These are phyloP conservation scores for Trametes elegans DNA, from an alignment of 768 basidiomycete genomes.

Conservation along the genomic window DNA sequence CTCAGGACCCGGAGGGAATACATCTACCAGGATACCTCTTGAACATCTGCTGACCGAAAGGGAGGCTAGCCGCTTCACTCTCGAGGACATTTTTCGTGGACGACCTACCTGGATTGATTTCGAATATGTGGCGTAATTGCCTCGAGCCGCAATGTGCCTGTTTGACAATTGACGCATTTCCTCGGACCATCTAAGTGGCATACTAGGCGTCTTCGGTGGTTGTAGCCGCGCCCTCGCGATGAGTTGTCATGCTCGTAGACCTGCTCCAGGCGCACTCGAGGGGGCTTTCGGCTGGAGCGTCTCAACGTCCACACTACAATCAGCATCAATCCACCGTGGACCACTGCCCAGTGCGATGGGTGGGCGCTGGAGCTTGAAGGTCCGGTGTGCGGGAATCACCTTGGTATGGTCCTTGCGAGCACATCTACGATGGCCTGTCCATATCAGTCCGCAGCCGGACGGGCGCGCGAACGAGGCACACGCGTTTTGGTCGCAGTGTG, in stretches of 20 bases:
- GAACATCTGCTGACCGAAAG: conserved; percentile 46
- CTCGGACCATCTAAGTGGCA: too few species aligned
- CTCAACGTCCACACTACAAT: neutral
- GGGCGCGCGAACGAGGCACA: neutral
- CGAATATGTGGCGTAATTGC: conserved; percentile 38
- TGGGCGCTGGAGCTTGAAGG: too few species aligned
- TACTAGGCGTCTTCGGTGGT: too few species aligned
- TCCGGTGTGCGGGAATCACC: neutral
- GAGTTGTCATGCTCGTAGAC: neutral
- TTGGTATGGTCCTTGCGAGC: neutral
- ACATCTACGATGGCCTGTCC: too few species aligned
- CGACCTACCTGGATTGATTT: conserved; percentile 57
- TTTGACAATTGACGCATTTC: too few species aligned
- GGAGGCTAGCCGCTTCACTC: conserved; percentile 41
- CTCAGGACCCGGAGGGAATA: conserved; percentile 55
- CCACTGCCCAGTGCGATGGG: too few species aligned
- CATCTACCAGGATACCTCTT: conserved; percentile 39
- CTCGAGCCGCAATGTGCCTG: too few species aligned
- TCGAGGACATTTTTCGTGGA: conserved; percentile 51
- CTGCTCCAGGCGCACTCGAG: neutral
- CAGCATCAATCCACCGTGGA: neutral
- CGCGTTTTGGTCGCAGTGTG: neutral
- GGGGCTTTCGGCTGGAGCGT: neutral
- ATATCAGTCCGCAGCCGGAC: neutral
- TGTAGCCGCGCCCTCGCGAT: too few species aligned